Conservation (phyloP, 2,329 filamentous ascomycete genomes). For the Claviceps spartinae region DNA sequence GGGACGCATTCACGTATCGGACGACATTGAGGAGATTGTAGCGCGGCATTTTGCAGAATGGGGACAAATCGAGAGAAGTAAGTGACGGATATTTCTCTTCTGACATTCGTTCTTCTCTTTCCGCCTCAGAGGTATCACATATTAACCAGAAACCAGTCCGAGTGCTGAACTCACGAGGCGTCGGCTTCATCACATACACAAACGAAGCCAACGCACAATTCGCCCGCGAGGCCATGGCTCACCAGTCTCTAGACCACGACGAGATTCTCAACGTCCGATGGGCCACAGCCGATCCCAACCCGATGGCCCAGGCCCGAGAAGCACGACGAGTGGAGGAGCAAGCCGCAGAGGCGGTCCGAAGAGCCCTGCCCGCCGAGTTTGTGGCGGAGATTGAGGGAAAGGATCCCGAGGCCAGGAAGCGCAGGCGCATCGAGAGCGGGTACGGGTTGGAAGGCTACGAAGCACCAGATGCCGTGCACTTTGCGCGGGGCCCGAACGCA, state of each 20-base stretch:
- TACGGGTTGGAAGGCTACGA: slow-evolving; percentile 89
- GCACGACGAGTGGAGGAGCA: slow-evolving; percentile 84
- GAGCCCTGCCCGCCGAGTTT: slow-evolving; percentile 78
- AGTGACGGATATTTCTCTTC: slow-evolving; percentile 9
- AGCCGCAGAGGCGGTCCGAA: slow-evolving; percentile 81
- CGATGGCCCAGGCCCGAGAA: slow-evolving; percentile 85
- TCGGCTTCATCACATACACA: slow-evolving; percentile 87
- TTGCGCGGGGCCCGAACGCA: slow-evolving; percentile 61
- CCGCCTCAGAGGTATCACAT: neutral
- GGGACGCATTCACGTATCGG: slow-evolving; percentile 84
- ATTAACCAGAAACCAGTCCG: slow-evolving; percentile 33
- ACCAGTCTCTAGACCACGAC: slow-evolving; percentile 80
- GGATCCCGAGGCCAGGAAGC: slow-evolving; percentile 74
- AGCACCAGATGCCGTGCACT: slow-evolving; percentile 88
- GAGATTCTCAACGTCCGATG: slow-evolving; percentile 93
- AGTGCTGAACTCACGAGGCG: slow-evolving; percentile 76
- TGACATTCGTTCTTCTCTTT: neutral
- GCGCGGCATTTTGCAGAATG: slow-evolving; percentile 92
- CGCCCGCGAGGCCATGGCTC: slow-evolving; percentile 89
- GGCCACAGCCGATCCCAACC: slow-evolving; percentile 94
- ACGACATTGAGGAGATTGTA: slow-evolving; percentile 94
- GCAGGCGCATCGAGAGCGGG: slow-evolving; percentile 75
- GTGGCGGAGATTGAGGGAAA: slow-evolving; percentile 88
- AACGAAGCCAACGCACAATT: slow-evolving; percentile 87
- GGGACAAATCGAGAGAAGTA: slow-evolving; percentile 74